Percentiles rank a stretch among this genome's conserved stretches.
Evolutionary conservation across 495 filamentous ascomycete genomes (phyloP).

Genomic region (Massariosphaeria phaeospora): DNA sequence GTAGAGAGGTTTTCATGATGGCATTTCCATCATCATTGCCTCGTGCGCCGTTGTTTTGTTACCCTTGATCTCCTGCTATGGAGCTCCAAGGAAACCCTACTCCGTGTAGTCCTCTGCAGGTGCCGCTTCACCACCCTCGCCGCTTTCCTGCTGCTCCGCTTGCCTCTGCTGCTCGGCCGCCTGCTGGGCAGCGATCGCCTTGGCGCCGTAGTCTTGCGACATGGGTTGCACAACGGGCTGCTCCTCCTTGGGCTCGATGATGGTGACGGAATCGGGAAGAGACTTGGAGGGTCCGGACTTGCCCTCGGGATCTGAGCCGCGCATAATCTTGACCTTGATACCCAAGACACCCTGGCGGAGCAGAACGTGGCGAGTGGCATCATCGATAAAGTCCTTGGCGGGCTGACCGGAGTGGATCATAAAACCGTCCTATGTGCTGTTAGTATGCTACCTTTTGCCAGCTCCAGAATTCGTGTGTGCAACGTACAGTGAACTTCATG

Average conservation of each 20-base stretch:
- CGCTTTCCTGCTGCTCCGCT: constrained; percentile 53
- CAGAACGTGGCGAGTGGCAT: constrained; percentile 95
- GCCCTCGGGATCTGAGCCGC: constrained; percentile 97
- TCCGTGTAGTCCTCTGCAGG: constrained; percentile 23
- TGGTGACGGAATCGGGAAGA: constrained; percentile 94
- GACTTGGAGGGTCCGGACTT: constrained; percentile 96
- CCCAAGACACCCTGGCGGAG: constrained; percentile 98
- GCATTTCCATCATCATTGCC: constrained; percentile 7
- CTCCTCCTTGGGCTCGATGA: constrained; percentile 99
- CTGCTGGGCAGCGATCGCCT: constrained; percentile 83
- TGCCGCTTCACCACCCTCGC: too few species aligned
- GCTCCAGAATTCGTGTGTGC: background rate
- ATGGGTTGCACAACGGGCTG: constrained; percentile 85
- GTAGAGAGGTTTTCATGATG: constrained; percentile 16
- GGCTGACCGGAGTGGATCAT: constrained; percentile 99
- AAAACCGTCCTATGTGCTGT: constrained; percentile 74
- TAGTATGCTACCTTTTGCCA: background rate
- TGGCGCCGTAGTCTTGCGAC: constrained; percentile 97
- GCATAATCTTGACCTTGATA: constrained; percentile 99
- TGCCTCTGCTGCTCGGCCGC: constrained; percentile 67
- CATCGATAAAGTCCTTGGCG: constrained; percentile 99
- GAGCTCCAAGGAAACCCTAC: constrained; percentile 7
- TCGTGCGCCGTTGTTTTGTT: background rate
- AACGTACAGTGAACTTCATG: constrained; percentile 97
- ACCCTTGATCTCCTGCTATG: background rate